Percentiles rank a stretch among this genome's conserved stretches.
phyloP scores from a whole-genome alignment of 805 yeast species.

The Schizosaccharomyces lindneri region DNA sequence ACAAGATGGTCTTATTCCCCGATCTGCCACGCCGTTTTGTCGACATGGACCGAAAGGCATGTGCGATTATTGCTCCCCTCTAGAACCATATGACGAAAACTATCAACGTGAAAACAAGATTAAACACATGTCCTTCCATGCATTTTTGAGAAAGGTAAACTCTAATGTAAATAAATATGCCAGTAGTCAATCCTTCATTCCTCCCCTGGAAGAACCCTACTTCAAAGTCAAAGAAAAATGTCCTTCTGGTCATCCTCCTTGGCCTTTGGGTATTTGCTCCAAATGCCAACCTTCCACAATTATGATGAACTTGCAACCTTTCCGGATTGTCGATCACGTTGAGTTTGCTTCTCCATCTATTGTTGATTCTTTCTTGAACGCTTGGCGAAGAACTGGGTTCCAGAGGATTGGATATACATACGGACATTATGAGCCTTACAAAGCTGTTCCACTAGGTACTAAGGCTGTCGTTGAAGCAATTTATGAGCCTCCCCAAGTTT shows the following conservation, averaged over 20 bases:
- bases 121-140: conserved; percentile 73
- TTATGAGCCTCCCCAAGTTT: conserved; percentile 75
- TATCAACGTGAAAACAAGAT: conserved; percentile 53
- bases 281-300: conserved; percentile 93
- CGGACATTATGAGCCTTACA: conserved; percentile 58
- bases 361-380: conserved; percentile 61
- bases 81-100: conserved; percentile 79
- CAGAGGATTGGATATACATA: conserved; percentile 72
- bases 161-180: conserved; percentile 17
- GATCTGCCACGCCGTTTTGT: conserved; percentile 30
- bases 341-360: conserved; percentile 57
- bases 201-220: conserved; percentile 52
- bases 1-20: conserved; percentile 44
- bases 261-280: conserved; percentile 88
- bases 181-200: conserved; percentile 34
- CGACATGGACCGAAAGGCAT: conserved; percentile 80
- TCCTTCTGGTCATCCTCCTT: conserved; percentile 63
- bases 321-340: conserved; percentile 93
- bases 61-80: conserved; percentile 92
- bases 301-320: conserved; percentile 67
- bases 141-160: conserved; percentile 50
- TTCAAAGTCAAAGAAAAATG: conserved; percentile 39
- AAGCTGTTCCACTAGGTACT: conserved; percentile 71
- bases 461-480: conserved; percentile 87
- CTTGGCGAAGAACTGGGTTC: conserved; percentile 72